A percentile compares a stretch with the other conserved stretches of the same genome.
phyloP scores from a whole-genome alignment of 1,284 basidiomycete genomes.

The Leccinum laetum region DNA sequence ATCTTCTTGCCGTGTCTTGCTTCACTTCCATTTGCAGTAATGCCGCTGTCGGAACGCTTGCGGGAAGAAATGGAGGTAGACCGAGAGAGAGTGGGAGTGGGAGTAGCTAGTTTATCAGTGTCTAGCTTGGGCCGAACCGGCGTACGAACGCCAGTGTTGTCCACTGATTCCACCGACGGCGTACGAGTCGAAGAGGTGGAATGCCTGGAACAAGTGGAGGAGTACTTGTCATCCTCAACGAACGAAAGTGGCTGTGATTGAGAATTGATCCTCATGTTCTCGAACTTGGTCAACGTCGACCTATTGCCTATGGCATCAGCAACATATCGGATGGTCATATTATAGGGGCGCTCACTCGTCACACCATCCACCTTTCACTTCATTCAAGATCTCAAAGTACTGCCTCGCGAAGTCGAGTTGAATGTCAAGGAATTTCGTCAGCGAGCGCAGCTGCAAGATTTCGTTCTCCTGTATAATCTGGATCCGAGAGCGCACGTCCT shows the following conservation, averaged over 20 bases:
- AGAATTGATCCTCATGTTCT: slow-evolving; percentile 11
- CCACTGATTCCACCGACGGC: slow-evolving; percentile 36
- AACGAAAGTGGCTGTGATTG: slow-evolving; percentile 10
- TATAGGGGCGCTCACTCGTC: slow-evolving; percentile 45
- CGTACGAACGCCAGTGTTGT: slow-evolving; percentile 30
- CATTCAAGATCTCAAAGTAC: slow-evolving; percentile 68
- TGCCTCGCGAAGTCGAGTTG: slow-evolving; percentile 75
- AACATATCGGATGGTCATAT: not conserved
- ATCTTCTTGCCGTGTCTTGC: slow-evolving; percentile 31
- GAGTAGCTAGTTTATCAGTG: slow-evolving; percentile 40
- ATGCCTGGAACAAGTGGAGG: slow-evolving; percentile 24
- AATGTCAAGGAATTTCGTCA: slow-evolving; percentile 68
- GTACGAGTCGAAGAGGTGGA: slow-evolving; percentile 25
- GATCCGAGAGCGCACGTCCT: slow-evolving; percentile 78
- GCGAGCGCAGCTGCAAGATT: slow-evolving; percentile 62
- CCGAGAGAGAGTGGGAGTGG: slow-evolving; percentile 37
- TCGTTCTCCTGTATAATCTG: slow-evolving; percentile 78
- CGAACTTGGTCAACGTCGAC: slow-evolving; percentile 21
- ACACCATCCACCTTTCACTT: slow-evolving; percentile 67
- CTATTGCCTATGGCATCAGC: slow-evolving; percentile 19
- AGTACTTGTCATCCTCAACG: slow-evolving; percentile 16
- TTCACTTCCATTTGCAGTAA: slow-evolving; percentile 27
- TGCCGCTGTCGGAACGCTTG: slow-evolving; percentile 57
- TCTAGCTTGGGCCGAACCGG: slow-evolving; percentile 39
- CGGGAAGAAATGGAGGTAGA: slow-evolving; percentile 55